Conservation (phyloP, 1,139 yeast species). For the Tardiomyces blankii region DNA sequence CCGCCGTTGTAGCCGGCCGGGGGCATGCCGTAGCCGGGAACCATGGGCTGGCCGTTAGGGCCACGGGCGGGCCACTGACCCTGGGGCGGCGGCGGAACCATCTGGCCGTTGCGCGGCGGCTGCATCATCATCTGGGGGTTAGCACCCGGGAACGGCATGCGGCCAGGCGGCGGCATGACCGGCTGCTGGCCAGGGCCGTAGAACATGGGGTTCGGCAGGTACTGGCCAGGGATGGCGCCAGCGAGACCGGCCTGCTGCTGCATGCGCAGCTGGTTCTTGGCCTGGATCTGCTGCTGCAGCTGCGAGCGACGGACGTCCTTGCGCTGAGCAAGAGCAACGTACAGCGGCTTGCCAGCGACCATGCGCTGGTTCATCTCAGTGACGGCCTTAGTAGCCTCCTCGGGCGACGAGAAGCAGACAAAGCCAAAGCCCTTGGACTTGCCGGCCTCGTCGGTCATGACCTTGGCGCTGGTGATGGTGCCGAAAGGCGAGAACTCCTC, state of each 20-base stretch:
- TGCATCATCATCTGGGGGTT: constrained; percentile 77
- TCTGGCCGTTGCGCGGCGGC: constrained; percentile 56
- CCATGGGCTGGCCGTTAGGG: constrained; percentile 21
- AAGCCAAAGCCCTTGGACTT: constrained; percentile 98
- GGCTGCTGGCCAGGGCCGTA: constrained; percentile 53
- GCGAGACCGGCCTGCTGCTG: constrained; percentile 72
- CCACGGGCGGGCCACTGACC: constrained; percentile 56
- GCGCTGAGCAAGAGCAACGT: constrained; percentile 98
- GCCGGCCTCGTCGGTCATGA: constrained; percentile 90
- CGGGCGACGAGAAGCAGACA: constrained; percentile 96
- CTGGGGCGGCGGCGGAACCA: constrained; percentile 54
- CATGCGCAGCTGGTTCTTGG: constrained; percentile 97
- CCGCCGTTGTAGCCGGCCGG: constrained; percentile 58
- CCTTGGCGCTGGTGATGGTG: constrained; percentile 90
- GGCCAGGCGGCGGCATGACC: constrained; percentile 63
- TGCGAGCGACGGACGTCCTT: constrained; percentile 97
- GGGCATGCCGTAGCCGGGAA: constrained; percentile 57
- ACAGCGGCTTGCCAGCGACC: constrained; percentile 91
- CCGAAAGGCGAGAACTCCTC: constrained; percentile 95
- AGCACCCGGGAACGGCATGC: constrained; percentile 75
- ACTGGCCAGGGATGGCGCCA: constrained; percentile 90
- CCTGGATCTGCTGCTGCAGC: constrained; percentile 95
- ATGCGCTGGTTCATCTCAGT: constrained; percentile 98
- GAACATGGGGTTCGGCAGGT: constrained; percentile 74
- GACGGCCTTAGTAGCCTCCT: constrained; percentile 98